Evolutionary conservation across 208 protist species (phyloP).

Genomic region (Trypanosoma melophagium): DNA sequence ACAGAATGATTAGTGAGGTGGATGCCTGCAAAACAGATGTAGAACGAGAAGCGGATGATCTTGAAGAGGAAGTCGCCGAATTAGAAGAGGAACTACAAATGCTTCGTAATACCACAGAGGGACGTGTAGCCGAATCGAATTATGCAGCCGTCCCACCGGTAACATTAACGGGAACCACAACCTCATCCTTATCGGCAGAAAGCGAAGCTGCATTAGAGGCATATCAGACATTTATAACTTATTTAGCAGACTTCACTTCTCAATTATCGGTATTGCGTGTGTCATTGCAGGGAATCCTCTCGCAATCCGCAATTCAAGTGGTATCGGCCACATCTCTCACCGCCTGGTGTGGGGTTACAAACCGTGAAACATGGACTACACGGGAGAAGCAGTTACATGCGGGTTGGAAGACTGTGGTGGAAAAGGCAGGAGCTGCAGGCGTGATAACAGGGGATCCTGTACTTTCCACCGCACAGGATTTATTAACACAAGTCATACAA

Average conservation of each 20-base stretch:
- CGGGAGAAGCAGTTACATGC: constrained; percentile 30
- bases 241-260: constrained; percentile 54
- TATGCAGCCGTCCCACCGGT: neutral
- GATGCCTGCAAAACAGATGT: constrained; percentile 29
- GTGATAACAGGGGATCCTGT: neutral
- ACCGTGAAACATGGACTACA: constrained; percentile 35
- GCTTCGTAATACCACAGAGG: neutral
- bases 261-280: constrained; percentile 44
- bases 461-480: constrained; percentile 3
- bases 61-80: constrained; percentile 21
- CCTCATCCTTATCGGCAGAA: no score
- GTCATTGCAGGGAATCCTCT: constrained; percentile 48
- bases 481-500: constrained; percentile 41
- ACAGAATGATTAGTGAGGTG: constrained; percentile 1
- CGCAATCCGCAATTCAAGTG: constrained; percentile 8
- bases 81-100: constrained; percentile 22
- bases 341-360: constrained; percentile 31
- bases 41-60: constrained; percentile 31
- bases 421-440: constrained; percentile 1
- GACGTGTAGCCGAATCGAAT: neutral
- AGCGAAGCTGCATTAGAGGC: no score
- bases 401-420: constrained; percentile 4
- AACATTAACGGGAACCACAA: no score
- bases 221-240: constrained; percentile 32
- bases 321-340: neutral